These are phyloP conservation scores for Tuber magnatum DNA, from an alignment of 495 filamentous ascomycete genomes.

Conservation along the genomic window DNA sequence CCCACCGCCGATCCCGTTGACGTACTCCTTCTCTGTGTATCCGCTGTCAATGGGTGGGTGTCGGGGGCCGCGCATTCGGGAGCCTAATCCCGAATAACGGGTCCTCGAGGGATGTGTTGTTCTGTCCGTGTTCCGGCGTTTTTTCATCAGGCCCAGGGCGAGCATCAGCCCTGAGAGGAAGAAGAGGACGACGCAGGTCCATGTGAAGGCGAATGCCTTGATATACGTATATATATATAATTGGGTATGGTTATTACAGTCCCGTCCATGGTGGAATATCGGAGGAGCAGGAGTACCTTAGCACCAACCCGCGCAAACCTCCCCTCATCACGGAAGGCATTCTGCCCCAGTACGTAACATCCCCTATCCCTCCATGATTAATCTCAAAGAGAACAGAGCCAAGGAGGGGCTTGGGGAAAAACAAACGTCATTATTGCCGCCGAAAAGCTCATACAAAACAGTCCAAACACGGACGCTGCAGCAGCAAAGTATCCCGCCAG, in stretches of 20 bases:
- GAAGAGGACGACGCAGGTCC: constrained; percentile 38
- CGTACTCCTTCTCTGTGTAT: constrained; percentile 18
- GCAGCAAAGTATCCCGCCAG: constrained; percentile 57
- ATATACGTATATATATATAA: neutral
- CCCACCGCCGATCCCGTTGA: neutral
- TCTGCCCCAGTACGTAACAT: constrained; percentile 32
- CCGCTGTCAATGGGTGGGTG: constrained; percentile 1
- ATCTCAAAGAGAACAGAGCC: neutral
- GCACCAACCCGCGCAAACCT: constrained; percentile 39
- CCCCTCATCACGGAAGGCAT: constrained; percentile 29
- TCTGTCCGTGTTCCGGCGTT: constrained; percentile 15
- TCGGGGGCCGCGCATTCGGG: constrained; percentile 14
- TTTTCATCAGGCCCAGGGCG: constrained; percentile 12
- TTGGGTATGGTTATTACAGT: neutral
- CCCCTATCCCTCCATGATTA: constrained; percentile 36
- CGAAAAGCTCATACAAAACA: constrained; percentile 57
- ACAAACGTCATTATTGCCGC: constrained; percentile 67
- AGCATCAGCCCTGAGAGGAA: constrained; percentile 24
- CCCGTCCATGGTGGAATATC: neutral
- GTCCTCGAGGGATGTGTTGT: constrained; percentile 10
- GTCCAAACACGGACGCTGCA: constrained; percentile 49
- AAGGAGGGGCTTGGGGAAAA: neutral
- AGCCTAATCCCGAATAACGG: constrained; percentile 17
- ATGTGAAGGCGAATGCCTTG: constrained; percentile 41
- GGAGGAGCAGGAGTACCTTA: constrained; percentile 23